A percentile compares a stretch with the other conserved stretches of the same genome.
phyloP scores from a whole-genome alignment of 352 stramenopile genomes.

The Globisporangium megalacanthum region DNA sequence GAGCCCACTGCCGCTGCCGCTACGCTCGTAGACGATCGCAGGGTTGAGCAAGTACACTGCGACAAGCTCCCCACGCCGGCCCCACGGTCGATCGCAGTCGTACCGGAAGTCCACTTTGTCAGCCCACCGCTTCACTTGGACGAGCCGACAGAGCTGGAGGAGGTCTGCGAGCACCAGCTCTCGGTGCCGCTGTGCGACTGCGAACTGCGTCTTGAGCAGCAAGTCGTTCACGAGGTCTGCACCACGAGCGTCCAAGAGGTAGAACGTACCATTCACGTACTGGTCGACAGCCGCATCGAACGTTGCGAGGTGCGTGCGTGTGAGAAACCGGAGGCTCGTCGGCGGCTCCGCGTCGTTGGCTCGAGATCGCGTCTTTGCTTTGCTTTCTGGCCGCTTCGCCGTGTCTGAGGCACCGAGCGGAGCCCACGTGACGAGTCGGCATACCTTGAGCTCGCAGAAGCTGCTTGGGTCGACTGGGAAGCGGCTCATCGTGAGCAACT shows the following conservation, averaged over 20 bases:
- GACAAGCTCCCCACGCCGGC: slow-evolving; percentile 36
- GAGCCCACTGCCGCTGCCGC: slow-evolving; percentile 19
- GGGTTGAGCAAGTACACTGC: slow-evolving; percentile 48
- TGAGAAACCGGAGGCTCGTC: slow-evolving; percentile 39
- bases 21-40: slow-evolving; percentile 34
- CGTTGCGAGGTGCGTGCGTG: slow-evolving; percentile 28
- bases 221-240: slow-evolving; percentile 54
- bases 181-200: slow-evolving; percentile 43
- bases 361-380: too few species aligned
- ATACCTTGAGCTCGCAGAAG: slow-evolving; percentile 40
- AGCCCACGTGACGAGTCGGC: slow-evolving; percentile 17
- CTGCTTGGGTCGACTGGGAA: slow-evolving; percentile 30
- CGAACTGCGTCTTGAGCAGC: slow-evolving; percentile 47
- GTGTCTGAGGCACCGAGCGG: not conserved
- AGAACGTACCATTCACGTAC: slow-evolving; percentile 75
- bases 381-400: not conserved
- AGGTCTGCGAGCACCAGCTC: slow-evolving; percentile 47
- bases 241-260: slow-evolving; percentile 39
- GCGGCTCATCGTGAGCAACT: slow-evolving; percentile 28
- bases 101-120: slow-evolving; percentile 75
- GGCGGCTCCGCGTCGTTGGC: not conserved
- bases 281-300: slow-evolving; percentile 50
- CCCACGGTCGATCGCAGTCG: slow-evolving; percentile 65
- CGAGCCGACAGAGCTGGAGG: slow-evolving; percentile 40
- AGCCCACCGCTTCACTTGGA: slow-evolving; percentile 59